These are phyloP conservation scores for Croton laevigatus DNA, from an alignment of 441 rosid genomes.

Conservation along the genomic window DNA sequence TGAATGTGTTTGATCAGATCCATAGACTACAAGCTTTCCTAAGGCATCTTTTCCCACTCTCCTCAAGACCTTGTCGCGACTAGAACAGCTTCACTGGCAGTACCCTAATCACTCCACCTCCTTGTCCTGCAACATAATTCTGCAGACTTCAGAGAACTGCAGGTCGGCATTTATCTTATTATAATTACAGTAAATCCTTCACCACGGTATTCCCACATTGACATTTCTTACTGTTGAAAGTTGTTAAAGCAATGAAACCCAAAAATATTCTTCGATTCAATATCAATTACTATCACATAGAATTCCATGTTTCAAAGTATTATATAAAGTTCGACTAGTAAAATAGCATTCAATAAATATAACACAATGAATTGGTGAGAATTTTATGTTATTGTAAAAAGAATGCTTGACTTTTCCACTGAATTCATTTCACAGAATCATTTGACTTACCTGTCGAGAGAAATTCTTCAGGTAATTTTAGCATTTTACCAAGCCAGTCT, in stretches of 20 bases:
- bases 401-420: not conserved
- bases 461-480: slow-evolving; percentile 67
- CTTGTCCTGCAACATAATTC: slow-evolving; percentile 50
- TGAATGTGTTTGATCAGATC: slow-evolving; percentile 89
- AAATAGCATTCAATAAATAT: no score
- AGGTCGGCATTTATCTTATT: not conserved
- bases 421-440: not conserved
- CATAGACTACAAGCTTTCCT: slow-evolving; percentile 67
- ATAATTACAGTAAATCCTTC: slow-evolving; percentile 1
- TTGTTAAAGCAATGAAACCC: not conserved
- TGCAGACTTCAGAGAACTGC: slow-evolving; percentile 15
- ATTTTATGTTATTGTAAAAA: not conserved
- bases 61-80: slow-evolving; percentile 58
- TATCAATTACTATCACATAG: not conserved
- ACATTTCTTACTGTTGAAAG: not conserved
- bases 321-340: no score
- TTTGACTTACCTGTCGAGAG: slow-evolving; percentile 54
- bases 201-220: no score
- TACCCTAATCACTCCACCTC: slow-evolving; percentile 90
- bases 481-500: slow-evolving; percentile 84
- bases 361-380: not conserved
- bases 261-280: not conserved
- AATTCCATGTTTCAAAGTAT: not conserved
- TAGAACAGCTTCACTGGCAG: slow-evolving; percentile 86
- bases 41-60: slow-evolving; percentile 50